A percentile compares a stretch with the other conserved stretches of the same genome.
These are phyloP conservation scores for Diplodia mutila DNA, from an alignment of 2,329 filamentous ascomycete species.

Conservation along the genomic window DNA sequence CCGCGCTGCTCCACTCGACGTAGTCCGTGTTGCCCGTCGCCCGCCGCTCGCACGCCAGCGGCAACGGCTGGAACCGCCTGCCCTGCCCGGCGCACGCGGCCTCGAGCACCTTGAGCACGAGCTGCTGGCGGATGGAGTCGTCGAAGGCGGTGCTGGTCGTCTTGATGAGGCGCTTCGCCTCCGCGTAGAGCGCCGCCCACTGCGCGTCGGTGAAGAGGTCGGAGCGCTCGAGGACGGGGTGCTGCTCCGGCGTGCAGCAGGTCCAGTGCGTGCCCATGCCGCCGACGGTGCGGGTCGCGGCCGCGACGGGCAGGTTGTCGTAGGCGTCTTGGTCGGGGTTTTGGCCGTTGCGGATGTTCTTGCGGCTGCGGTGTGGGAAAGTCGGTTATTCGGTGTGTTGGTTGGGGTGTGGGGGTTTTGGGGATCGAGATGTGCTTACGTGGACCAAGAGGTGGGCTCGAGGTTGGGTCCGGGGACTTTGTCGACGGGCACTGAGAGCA, in stretches of 20 bases:
- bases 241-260: constrained; percentile 29
- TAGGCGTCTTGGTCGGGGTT: constrained; percentile 28
- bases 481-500: neutral
- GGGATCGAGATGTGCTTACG: neutral
- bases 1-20: neutral
- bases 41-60: neutral
- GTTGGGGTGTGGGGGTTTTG: no score
- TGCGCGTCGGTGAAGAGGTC: constrained; percentile 6
- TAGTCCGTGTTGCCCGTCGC: neutral
- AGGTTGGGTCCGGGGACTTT: neutral
- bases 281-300: constrained; percentile 31
- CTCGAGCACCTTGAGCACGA: neutral
- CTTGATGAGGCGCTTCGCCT: neutral
- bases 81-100: neutral
- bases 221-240: constrained; percentile 7
- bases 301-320: constrained; percentile 26
- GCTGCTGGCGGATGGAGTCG: neutral
- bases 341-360: neutral
- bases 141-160: neutral
- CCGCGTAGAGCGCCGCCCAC: neutral
- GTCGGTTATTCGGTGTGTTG: no score
- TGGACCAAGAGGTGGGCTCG: neutral
- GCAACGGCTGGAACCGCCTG: neutral
- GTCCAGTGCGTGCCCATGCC: constrained; percentile 37
- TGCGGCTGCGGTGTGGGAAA: neutral